phyloP scores from a whole-genome alignment of 2,329 filamentous ascomycete species.

The Colletotrichum graminicola region DNA sequence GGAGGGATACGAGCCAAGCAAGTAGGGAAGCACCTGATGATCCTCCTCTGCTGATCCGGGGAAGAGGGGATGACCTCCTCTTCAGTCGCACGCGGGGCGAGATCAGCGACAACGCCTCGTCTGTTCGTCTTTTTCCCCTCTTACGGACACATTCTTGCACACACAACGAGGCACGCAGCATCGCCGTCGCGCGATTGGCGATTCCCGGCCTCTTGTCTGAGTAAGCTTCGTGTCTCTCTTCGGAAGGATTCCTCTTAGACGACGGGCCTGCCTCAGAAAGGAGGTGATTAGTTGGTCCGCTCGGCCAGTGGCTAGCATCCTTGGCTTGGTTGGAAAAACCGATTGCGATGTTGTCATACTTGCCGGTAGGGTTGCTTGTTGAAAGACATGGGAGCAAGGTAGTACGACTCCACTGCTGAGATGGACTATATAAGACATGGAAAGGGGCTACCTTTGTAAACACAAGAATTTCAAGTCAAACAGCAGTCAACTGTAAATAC shows the following conservation, averaged over 20 bases:
- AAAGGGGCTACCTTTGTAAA: not conserved
- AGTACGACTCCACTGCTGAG: not conserved
- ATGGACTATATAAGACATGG: not conserved
- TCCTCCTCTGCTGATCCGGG: not conserved
- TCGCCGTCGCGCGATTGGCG: not conserved
- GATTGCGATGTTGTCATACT: slow-evolving; percentile 31
- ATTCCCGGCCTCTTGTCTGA: not conserved
- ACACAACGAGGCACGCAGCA: not conserved
- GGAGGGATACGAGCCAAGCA: not conserved
- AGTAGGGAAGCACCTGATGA: not conserved
- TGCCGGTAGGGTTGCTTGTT: not conserved
- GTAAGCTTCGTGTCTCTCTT: not conserved
- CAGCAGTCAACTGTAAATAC: not conserved
- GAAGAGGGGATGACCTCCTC: not conserved
- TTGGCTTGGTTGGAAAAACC: not conserved
- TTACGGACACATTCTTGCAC: not conserved
- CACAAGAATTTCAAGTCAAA: not conserved
- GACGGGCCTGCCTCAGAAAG: not conserved
- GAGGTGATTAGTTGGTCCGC: not conserved
- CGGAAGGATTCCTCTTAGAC: not conserved
- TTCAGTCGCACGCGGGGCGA: not conserved
- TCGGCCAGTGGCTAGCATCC: not conserved
- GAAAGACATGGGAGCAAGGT: no score
- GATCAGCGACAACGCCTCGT: no score
- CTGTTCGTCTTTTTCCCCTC: not conserved